Evolutionary conservation across 441 rosid species (phyloP), one percentile per base, ranked within the genome.

Genomic region (Croton laevigatus): DNA sequence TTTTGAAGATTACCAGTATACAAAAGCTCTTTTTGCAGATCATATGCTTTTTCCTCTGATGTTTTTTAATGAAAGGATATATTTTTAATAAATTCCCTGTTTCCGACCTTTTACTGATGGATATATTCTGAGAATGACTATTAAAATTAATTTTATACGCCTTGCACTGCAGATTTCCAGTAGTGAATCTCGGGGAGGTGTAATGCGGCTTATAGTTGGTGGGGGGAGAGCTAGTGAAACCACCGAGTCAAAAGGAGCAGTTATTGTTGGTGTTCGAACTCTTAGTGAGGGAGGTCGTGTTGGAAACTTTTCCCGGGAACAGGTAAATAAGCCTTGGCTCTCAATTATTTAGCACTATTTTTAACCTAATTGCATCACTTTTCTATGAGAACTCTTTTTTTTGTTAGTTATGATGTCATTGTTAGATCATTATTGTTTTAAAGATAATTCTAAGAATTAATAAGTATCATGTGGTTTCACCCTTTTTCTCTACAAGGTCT

Each of bases 271-370:
- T 80, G 99, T 96, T 76, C 88, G 98, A 78, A 96, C 99, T 76
- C 94, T 96, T 66, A 94, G 98, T 23, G 99, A 96, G 86, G 97
- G 98, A 79, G 98, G 99, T 75, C 91, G 98, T 57, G 99, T 96
- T 73, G 97, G 99, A 61, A 91, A 87, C 81, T 94, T 91, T 84
- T 90, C 98, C 19, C 91, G 99, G 86, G 99, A 94, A 81, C 99
- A 96, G 97, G 99, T 88, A 70, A 51, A 66, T 62, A 37, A 76
- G 77, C n/a, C 38, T 52, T 68, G 59, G 64, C 49, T 36, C 20
- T 49, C 23, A 32, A 36, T 5, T 37, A 6, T 66, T 57, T 34
- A 14, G 36, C 42, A 20, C 52, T 9, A 4, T 27, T 58, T 27
- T 58, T 58, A 10, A 12, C 32, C 9, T 13, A 27, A 32, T 58